Percentiles rank a stretch among this genome's conserved stretches.
Conservation (phyloP, 202 grass and related monocot genomes). For the Hordeum pubiflorum region DNA sequence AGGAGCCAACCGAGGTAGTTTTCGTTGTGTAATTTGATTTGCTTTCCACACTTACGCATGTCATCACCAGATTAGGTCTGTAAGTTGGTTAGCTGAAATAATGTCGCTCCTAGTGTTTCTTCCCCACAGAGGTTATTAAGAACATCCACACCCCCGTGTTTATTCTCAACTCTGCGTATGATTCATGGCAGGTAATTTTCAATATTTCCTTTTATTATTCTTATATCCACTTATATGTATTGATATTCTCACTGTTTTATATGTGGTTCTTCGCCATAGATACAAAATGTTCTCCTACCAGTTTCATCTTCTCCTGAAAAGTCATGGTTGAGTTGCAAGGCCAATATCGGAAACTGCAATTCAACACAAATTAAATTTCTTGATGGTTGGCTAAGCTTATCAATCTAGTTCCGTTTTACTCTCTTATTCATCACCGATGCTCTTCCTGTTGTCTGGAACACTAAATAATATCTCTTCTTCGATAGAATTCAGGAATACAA, state of each 20-base stretch:
- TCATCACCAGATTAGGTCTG: not conserved
- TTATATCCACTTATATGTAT: not conserved
- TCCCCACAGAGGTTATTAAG: not conserved
- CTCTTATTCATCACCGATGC: not conserved
- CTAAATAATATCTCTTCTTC: not conserved
- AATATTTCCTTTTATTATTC: not conserved
- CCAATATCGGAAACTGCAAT: conserved; percentile 40
- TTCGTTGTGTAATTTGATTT: not conserved
- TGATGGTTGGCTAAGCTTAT: conserved; percentile 12
- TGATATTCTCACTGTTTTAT: not conserved
- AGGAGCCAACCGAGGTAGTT: conserved; percentile 20
- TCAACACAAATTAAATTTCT: conserved; percentile 35
- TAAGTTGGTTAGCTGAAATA: not conserved
- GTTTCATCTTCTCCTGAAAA: conserved; percentile 21
- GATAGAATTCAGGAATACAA: not conserved
- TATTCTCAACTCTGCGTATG: conserved; percentile 53
- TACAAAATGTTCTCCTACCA: conserved; percentile 44
- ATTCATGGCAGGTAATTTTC: conserved; percentile 44
- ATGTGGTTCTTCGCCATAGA: conserved; percentile 7
- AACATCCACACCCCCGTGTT: not conserved
- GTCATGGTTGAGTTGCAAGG: conserved; percentile 50
- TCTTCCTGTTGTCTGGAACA: not conserved
- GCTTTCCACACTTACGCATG: not conserved
- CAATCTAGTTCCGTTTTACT: not conserved
- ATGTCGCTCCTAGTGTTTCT: conserved; percentile 15